Evolutionary conservation across 2,329 filamentous ascomycete species (phyloP).

Genomic region (Magnaporthiopsis poae): DNA sequence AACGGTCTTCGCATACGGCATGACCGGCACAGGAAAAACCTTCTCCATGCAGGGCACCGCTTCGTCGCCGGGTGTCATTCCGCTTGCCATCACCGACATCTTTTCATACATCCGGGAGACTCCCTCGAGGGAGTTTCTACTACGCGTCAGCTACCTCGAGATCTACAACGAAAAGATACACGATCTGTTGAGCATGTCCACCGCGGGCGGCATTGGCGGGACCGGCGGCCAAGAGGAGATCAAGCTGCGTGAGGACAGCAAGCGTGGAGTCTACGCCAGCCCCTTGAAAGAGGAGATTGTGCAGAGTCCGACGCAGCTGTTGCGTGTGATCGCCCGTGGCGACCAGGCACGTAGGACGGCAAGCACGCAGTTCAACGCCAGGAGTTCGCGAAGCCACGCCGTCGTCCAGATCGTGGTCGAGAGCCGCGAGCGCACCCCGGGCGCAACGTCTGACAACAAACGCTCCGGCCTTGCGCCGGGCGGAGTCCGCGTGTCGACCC

Average conservation of each 20-base stretch:
- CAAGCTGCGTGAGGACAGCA: constrained; percentile 91
- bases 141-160: constrained; percentile 94
- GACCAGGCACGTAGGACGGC: constrained; percentile 83
- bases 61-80: constrained; percentile 89
- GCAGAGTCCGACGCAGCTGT: constrained; percentile 87
- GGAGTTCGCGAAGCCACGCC: constrained; percentile 93
- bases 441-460: constrained; percentile 46
- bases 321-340: constrained; percentile 88
- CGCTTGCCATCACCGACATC: constrained; percentile 93
- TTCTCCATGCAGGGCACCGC: constrained; percentile 99
- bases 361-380: constrained; percentile 92
- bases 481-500: constrained; percentile 85
- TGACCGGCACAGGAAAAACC: constrained; percentile 97
- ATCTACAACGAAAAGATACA: constrained; percentile 99
- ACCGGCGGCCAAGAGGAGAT: constrained; percentile 72
- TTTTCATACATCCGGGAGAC: constrained; percentile 98
- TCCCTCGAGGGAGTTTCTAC: constrained; percentile 81
- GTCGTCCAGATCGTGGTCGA: constrained; percentile 98
- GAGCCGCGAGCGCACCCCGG: constrained; percentile 74
- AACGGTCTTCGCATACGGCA: constrained; percentile 96
- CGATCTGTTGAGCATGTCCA: constrained; percentile 73
- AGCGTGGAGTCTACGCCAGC: constrained; percentile 89
- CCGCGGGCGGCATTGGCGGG: constrained; percentile 43
- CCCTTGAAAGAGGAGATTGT: constrained; percentile 97
- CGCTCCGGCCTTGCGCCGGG: constrained; percentile 65